A percentile compares a stretch with the other conserved stretches of the same genome.
Evolutionary conservation across 139 green algal genomes (phyloP).

Genomic region (Chloropicon primus): DNA sequence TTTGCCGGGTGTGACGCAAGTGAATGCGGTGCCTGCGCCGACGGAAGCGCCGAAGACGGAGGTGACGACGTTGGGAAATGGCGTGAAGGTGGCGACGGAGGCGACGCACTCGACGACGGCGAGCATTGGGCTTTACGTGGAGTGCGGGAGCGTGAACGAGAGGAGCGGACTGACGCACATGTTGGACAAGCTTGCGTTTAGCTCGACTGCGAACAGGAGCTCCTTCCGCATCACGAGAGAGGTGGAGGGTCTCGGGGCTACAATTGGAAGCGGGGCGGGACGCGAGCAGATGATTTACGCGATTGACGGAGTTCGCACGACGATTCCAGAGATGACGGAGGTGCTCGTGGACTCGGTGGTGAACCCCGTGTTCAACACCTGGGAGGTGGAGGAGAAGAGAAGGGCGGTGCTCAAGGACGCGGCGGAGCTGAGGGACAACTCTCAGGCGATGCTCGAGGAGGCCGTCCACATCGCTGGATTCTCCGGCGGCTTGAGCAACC

Average conservation of each 20-base stretch:
- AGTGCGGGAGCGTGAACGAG: slow-evolving; percentile 49
- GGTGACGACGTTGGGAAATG: slow-evolving; percentile 70
- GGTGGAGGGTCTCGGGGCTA: slow-evolving; percentile 77
- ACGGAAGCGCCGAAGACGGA: slow-evolving; percentile 40
- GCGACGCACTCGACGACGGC: slow-evolving; percentile 65
- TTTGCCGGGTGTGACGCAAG: neutral
- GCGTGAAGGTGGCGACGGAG: slow-evolving; percentile 72
- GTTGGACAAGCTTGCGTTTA: slow-evolving; percentile 89
- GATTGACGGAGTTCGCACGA: slow-evolving; percentile 66
- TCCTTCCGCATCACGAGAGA: slow-evolving; percentile 59
- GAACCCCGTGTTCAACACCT: slow-evolving; percentile 62
- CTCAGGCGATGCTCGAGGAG: slow-evolving; percentile 49
- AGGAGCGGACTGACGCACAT: slow-evolving; percentile 59
- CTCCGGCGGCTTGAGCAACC: slow-evolving; percentile 55
- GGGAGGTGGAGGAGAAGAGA: slow-evolving; percentile 53
- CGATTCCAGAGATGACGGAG: slow-evolving; percentile 69
- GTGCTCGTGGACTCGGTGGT: slow-evolving; percentile 76
- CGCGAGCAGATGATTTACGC: slow-evolving; percentile 84
- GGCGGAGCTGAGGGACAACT: slow-evolving; percentile 39
- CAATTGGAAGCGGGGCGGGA: slow-evolving; percentile 59
- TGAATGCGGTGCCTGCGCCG: neutral
- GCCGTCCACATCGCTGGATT: slow-evolving; percentile 54
- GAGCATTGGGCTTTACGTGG: slow-evolving; percentile 79
- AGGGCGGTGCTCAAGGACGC: slow-evolving; percentile 50
- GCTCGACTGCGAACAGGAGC: slow-evolving; percentile 60